These are phyloP conservation scores for Cinnamomum micranthum DNA, from an alignment of 164 flowering plant species.

Conservation along the genomic window DNA sequence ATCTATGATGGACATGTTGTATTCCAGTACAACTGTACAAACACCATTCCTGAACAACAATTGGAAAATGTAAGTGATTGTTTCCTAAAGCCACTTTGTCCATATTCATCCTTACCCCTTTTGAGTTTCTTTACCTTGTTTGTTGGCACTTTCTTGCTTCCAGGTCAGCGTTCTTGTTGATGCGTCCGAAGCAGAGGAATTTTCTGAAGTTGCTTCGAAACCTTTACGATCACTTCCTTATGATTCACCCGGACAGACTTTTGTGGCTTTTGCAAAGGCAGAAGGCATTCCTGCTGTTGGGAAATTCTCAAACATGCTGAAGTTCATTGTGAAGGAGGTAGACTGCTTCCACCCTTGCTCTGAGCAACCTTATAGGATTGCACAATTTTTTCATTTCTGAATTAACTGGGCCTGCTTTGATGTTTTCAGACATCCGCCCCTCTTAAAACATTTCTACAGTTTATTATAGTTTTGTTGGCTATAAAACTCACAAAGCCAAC, in stretches of 20 bases:
- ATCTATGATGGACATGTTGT: conserved; percentile 86
- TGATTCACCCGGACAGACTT: conserved; percentile 91
- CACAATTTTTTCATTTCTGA: neutral
- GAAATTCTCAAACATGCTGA: conserved; percentile 74
- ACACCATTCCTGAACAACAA: conserved; percentile 89
- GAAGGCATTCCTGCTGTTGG: conserved; percentile 78
- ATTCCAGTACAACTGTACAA: conserved; percentile 94
- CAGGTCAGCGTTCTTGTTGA: conserved; percentile 86
- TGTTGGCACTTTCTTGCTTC: conserved; percentile 12
- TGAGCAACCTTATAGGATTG: no score
- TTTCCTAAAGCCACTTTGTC: neutral
- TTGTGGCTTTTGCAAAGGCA: conserved; percentile 90
- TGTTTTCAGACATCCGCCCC: no score
- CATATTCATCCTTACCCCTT: neutral
- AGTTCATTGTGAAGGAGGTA: conserved; percentile 91
- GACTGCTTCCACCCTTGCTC: neutral
- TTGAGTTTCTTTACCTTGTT: neutral
- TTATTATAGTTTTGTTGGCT: no score
- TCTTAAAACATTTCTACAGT: no score
- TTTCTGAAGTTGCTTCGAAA: conserved; percentile 65
- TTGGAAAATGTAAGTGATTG: conserved; percentile 67
- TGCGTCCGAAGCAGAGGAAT: conserved; percentile 97
- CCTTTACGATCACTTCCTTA: conserved; percentile 88
- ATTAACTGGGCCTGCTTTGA: neutral
- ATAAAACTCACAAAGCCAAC: no score